Conservation (phyloP, 768 basidiomycete species). For the Fomitopsis pulvina region DNA sequence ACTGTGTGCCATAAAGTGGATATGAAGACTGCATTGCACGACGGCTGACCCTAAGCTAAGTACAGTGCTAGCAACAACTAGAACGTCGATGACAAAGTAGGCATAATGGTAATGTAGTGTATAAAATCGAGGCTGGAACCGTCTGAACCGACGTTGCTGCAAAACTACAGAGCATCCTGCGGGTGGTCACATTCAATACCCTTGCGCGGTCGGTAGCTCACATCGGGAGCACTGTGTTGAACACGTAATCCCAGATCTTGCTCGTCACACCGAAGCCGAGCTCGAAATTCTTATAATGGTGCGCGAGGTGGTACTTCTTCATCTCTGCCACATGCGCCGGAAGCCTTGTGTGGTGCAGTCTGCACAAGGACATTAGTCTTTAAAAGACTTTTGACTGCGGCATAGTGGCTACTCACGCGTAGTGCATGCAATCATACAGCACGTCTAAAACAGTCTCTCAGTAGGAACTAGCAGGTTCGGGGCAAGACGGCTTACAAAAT, state of each 20-base stretch:
- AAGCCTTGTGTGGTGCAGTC: conserved; percentile 80
- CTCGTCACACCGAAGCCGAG: conserved; percentile 96
- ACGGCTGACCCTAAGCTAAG: background rate
- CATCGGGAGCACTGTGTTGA: conserved; percentile 72
- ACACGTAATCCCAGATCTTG: conserved; percentile 93
- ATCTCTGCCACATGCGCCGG: conserved; percentile 83
- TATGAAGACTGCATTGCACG: background rate
- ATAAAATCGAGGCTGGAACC: background rate
- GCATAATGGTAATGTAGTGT: background rate
- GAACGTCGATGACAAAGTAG: background rate
- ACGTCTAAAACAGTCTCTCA: conserved; percentile 45
- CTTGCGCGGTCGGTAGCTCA: conserved; percentile 24
- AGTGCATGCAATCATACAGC: conserved; percentile 88
- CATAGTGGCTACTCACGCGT: conserved; percentile 51
- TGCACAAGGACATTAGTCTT: conserved; percentile 20
- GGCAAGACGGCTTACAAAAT: conserved; percentile 48
- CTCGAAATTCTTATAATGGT: conserved; percentile 98
- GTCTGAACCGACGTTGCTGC: background rate
- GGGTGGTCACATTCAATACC: background rate
- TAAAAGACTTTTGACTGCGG: conserved; percentile 3
- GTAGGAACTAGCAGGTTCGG: background rate
- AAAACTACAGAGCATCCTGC: background rate
- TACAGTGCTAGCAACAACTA: background rate
- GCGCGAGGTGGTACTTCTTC: conserved; percentile 97
- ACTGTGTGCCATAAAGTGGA: too few species aligned